Conservation (phyloP, 768 basidiomycete species). For the Suillus clintonianus region DNA sequence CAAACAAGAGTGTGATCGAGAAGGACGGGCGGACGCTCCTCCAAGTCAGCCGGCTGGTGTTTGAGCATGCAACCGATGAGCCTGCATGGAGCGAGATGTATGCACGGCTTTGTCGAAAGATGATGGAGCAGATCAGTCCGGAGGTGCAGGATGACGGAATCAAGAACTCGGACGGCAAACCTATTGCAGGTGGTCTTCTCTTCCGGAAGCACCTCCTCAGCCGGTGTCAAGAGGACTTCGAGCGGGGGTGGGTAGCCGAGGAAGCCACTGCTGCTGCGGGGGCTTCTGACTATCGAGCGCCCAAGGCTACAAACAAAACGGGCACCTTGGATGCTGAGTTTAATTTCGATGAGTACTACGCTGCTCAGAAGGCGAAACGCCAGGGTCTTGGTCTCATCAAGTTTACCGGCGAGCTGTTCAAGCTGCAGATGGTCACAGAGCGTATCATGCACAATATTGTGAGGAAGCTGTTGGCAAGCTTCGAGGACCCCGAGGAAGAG, state of each 20-base stretch:
- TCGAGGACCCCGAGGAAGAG: slow-evolving; percentile 95
- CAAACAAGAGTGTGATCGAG: slow-evolving; percentile 90
- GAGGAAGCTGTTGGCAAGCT: slow-evolving; percentile 91
- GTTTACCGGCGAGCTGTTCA: slow-evolving; percentile 98
- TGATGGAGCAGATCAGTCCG: slow-evolving; percentile 90
- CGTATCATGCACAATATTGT: slow-evolving; percentile 99
- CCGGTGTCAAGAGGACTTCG: slow-evolving; percentile 97
- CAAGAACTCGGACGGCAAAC: slow-evolving; percentile 77
- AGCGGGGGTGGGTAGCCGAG: no score
- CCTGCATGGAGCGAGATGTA: slow-evolving; percentile 98
- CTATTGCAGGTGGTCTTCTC: slow-evolving; percentile 87
- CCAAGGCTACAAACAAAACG: no score
- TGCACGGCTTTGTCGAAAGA: slow-evolving; percentile 89
- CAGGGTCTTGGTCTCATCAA: slow-evolving; percentile 95
- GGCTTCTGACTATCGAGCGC: no score
- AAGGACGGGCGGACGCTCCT: slow-evolving; percentile 92
- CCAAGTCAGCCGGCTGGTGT: slow-evolving; percentile 93
- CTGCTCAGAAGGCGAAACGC: slow-evolving; percentile 95
- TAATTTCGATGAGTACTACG: slow-evolving; percentile 97
- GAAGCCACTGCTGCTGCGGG: no score
- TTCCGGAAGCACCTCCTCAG: slow-evolving; percentile 98
- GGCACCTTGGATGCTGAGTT: no score
- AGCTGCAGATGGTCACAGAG: slow-evolving; percentile 95
- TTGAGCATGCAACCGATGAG: slow-evolving; percentile 97
- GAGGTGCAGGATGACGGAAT: slow-evolving; percentile 90